Evolutionary conservation across 1,284 basidiomycete species (phyloP), one percentile per base, ranked within the genome.

Genomic region (Ustilago trichophora): DNA sequence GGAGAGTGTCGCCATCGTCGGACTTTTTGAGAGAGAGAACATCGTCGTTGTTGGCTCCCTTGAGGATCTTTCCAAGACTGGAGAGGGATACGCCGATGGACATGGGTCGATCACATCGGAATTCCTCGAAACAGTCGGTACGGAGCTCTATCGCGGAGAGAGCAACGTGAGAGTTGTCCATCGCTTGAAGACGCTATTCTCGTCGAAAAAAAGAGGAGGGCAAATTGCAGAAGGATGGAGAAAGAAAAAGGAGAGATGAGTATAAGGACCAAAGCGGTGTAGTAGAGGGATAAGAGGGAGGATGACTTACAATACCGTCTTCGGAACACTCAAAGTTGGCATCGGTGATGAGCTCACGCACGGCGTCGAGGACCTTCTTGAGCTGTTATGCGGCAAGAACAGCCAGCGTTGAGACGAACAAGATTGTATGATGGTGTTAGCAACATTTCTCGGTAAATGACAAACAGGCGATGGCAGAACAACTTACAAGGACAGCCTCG

Each of bases 111-210:
- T 99, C 96, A 82, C 95, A 98, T 73, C 96, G 89, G 84, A 91
- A 98, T 52, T 73, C 69, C 34, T 71, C 73, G 35, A 78, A 81
- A 29, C 68, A 74, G 41, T 78, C 75, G 49, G 68, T 70, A 33
- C 76, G 72, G 7, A 87, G 86, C 78, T 90, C 88, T 44, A 95
- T 90, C 8, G 91, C 85, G 32, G 98, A 95, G 59, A 98, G 90
- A 1, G 95, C 96, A 78, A 98, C 95, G 84, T 98, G 96, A 6
- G 95, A 98, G 87, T 97, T 98, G 86, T 98, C 96, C 96, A 98
- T 99, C 1, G 96, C 95, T 86, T 98, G 96, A 26, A 81, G 72
- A 38, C 72, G 72, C 75, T 78, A 58, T 34, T n/a, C n/a, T n/a
- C n/a, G n/a, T n/a, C n/a, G n/a, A n/a, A n/a, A n/a, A n/a, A n/a